These are phyloP conservation scores for Agroathelia rolfsii DNA, from an alignment of 1,284 basidiomycete genomes.

Conservation along the genomic window DNA sequence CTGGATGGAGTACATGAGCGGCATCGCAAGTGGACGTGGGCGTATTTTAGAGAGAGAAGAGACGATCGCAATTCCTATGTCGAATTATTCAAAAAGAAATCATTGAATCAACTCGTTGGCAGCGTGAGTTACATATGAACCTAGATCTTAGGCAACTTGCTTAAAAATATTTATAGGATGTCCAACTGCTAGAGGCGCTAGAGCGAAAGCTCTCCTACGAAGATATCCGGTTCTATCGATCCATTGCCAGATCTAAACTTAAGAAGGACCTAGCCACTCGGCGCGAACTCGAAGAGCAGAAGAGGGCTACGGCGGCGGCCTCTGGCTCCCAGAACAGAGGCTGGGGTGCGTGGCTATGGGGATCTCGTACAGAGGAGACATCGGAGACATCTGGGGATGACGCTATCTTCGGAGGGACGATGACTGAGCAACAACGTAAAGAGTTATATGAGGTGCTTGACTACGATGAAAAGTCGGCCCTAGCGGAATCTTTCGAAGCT, in stretches of 20 bases:
- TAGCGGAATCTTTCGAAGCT: conserved; percentile 57
- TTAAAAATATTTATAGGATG: conserved; percentile 38
- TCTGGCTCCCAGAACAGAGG: conserved; percentile 41
- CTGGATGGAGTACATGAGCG: conserved; percentile 81
- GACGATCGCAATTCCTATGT: conserved; percentile 84
- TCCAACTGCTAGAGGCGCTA: conserved; percentile 50
- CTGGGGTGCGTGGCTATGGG: conserved; percentile 87
- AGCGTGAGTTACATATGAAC: conserved; percentile 22
- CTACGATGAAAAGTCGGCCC: conserved; percentile 80
- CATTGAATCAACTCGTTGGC: conserved; percentile 43
- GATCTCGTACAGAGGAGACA: conserved; percentile 32
- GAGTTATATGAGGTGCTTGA: conserved; percentile 93
- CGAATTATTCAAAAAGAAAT: conserved; percentile 76
- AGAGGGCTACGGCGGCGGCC: conserved; percentile 39
- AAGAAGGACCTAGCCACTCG: conserved; percentile 76
- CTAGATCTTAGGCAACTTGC: background rate
- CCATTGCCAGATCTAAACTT: conserved; percentile 84
- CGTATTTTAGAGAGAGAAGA: conserved; percentile 80
- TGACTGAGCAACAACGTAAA: conserved; percentile 89
- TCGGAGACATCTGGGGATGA: conserved; percentile 32
- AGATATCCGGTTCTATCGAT: conserved; percentile 96
- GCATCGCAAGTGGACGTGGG: conserved; percentile 86
- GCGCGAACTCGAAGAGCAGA: conserved; percentile 63
- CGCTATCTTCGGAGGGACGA: conserved; percentile 48
- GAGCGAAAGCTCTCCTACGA: conserved; percentile 87